Evolutionary conservation across 495 filamentous ascomycete species (phyloP).

Genomic region (Aspergillus affinis): DNA sequence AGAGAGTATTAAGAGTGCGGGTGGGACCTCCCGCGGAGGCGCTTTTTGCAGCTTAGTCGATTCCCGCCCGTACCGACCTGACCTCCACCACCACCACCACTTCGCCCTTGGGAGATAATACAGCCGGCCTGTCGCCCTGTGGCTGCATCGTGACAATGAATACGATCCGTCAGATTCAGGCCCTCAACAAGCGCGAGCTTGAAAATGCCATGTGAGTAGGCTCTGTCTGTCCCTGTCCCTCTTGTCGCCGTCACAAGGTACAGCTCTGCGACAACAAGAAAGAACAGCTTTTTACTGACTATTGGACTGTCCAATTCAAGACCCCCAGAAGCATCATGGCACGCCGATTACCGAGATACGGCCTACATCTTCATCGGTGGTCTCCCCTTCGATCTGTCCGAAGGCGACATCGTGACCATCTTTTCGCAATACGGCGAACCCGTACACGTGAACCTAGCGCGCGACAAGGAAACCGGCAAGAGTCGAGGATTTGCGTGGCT

Average conservation of each 20-base stretch:
- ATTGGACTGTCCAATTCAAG: constrained; percentile 35
- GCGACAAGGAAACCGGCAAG: constrained; percentile 95
- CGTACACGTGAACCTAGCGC: constrained; percentile 81
- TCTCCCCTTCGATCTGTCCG: constrained; percentile 87
- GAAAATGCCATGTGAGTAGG: constrained; percentile 70
- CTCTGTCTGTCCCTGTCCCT: not conserved
- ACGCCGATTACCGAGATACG: constrained; percentile 94
- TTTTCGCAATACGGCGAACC: constrained; percentile 98
- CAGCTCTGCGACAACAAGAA: not conserved
- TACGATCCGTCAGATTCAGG: constrained; percentile 83
- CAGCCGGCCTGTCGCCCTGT: too few species aligned
- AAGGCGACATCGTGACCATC: constrained; percentile 94
- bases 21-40: constrained; percentile 21
- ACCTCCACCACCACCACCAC: constrained; percentile 4
- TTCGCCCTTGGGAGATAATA: not conserved
- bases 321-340: constrained; percentile 87
- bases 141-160: constrained; percentile 65
- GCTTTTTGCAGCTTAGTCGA: constrained; percentile 9
- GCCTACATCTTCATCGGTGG: constrained; percentile 97
- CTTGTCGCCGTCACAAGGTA: not conserved
- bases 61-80: constrained; percentile 8
- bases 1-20: constrained; percentile 5
- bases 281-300: constrained; percentile 11
- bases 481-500: constrained; percentile 91
- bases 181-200: constrained; percentile 93